A percentile compares a stretch with the other conserved stretches of the same genome.
Conservation (phyloP, 140 eudicot species). For the Bidens hawaiensis region DNA sequence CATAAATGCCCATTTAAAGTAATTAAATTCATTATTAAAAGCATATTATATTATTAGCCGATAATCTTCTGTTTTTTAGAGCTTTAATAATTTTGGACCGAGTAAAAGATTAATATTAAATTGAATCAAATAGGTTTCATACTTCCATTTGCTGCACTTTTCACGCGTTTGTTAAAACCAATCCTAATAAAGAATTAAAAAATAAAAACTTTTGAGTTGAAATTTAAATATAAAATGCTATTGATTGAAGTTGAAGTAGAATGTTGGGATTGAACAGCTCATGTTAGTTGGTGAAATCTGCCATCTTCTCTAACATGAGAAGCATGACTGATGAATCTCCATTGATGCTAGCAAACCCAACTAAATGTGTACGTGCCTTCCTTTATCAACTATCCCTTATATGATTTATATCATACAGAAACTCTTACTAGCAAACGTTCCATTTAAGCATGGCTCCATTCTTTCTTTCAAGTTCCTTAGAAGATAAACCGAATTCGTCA, state of each 20-base stretch:
- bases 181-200: constrained; percentile 7
- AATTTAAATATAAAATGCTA: background rate
- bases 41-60: background rate
- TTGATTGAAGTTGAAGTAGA: constrained; percentile 5
- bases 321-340: too few relatives aligned
- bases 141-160: background rate
- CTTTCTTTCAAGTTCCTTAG: too few relatives aligned
- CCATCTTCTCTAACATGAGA: background rate
- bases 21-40: background rate
- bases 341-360: too few relatives aligned
- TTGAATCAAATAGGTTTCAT: background rate
- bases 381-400: too few relatives aligned
- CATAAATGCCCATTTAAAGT: background rate
- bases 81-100: background rate
- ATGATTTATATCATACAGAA: too few relatives aligned
- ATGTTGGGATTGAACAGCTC: constrained; percentile 11
- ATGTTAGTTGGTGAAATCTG: constrained; percentile 20
- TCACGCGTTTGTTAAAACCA: constrained; percentile 22
- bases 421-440: too few relatives aligned
- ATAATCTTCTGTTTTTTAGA: too few relatives aligned
- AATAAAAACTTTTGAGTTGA: background rate
- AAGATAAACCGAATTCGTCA: too few relatives aligned
- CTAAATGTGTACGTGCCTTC: too few relatives aligned
- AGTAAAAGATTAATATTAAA: background rate
- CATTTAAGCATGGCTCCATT: too few relatives aligned